Evolutionary conservation across 345 rosid genomes (phyloP).

Genomic region (Rhodamnia rubescens): DNA sequence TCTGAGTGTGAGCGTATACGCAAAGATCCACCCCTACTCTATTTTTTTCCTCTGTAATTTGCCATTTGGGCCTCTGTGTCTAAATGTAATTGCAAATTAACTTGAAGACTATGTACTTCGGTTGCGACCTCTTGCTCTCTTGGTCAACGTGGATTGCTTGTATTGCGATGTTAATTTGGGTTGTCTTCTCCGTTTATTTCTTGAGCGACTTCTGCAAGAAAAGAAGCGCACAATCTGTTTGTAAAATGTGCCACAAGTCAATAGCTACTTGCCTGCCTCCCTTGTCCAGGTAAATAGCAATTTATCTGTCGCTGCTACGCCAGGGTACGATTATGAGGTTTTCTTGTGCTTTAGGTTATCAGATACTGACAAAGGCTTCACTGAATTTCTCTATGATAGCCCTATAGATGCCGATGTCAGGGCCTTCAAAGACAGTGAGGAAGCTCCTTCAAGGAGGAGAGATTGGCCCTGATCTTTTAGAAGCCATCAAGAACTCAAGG

Average conservation of each 20-base stretch:
- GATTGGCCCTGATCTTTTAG: not conserved
- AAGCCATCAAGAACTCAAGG: not conserved
- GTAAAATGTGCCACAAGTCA: not conserved
- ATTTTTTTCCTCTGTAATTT: not conserved
- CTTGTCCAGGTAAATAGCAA: not conserved
- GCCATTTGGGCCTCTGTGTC: not conserved
- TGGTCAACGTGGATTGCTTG: not conserved
- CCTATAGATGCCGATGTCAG: not conserved
- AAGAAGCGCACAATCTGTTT: not conserved
- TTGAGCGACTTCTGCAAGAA: not conserved
- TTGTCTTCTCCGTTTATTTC: not conserved
- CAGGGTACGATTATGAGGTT: not conserved
- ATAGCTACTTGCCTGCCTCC: not conserved
- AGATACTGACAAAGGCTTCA: not conserved
- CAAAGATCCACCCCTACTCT: too few relatives aligned
- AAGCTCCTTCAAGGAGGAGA: not conserved
- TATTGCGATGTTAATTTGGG: not conserved
- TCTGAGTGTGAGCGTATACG: too few relatives aligned
- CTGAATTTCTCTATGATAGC: not conserved
- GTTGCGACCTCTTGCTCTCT: not conserved
- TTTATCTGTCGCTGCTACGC: not conserved
- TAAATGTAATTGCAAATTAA: not conserved
- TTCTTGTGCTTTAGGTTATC: not conserved
- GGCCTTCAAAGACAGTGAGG: not conserved
- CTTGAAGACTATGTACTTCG: not conserved